Percentiles rank a stretch among this genome's conserved stretches.
These are phyloP conservation scores for Kwoniella sp. DNA, from an alignment of 768 basidiomycete genomes.

Conservation along the genomic window DNA sequence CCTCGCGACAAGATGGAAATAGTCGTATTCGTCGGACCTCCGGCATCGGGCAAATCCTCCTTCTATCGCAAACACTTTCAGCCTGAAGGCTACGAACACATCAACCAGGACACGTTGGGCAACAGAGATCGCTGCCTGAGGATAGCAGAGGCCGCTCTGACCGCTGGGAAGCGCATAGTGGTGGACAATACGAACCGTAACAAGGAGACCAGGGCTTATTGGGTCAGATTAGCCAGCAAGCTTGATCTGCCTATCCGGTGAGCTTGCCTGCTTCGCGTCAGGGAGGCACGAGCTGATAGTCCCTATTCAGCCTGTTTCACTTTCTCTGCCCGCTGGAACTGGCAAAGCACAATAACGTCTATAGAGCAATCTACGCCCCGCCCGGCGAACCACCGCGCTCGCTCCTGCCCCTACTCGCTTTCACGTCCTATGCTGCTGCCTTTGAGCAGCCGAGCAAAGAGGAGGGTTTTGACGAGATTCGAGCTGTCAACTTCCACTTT, in stretches of 20 bases:
- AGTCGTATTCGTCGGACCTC: conserved; percentile 62
- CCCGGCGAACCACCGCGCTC: conserved; percentile 22
- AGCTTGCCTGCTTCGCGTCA: not conserved
- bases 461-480: conserved; percentile 77
- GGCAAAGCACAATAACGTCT: conserved; percentile 90
- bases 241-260: conserved; percentile 60
- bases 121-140: conserved; percentile 72
- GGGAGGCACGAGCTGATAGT: not conserved
- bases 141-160: conserved; percentile 59
- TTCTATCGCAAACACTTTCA: conserved; percentile 70
- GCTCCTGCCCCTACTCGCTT: conserved; percentile 43
- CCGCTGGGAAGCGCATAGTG: conserved; percentile 63
- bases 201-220: conserved; percentile 62
- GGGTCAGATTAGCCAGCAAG: conserved; percentile 64
- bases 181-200: conserved; percentile 94
- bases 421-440: conserved; percentile 29
- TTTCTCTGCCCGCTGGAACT: conserved; percentile 74
- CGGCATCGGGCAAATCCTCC: conserved; percentile 72
- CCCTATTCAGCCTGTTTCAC: conserved; percentile 60
- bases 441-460: conserved; percentile 60
- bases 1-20: conserved; percentile 51
- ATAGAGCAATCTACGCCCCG: conserved; percentile 60
- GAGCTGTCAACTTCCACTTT: conserved; percentile 73
- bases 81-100: conserved; percentile 65
- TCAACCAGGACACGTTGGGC: conserved; percentile 80